A percentile compares a stretch with the other conserved stretches of the same genome.
phyloP scores from a whole-genome alignment of 768 basidiomycete genomes.

The Dendrothele bispora region DNA sequence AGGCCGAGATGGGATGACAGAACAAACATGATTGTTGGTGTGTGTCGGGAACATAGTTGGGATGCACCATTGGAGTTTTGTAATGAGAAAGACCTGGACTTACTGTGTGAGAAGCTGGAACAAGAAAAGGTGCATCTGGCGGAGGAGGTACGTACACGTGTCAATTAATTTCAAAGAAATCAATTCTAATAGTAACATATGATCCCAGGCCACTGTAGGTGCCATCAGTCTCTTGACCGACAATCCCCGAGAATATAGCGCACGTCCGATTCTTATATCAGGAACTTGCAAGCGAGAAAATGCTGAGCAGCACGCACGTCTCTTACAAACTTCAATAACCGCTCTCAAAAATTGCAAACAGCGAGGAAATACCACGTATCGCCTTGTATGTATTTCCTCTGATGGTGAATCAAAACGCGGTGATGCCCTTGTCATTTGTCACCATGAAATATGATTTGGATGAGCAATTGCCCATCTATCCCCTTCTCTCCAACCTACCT shows the following conservation, averaged over 20 bases:
- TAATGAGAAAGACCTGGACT: background rate
- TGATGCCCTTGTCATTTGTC: background rate
- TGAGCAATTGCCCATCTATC: background rate
- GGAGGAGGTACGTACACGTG: no score
- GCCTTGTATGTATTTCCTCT: background rate
- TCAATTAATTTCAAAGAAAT: no score
- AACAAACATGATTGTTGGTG: conserved; percentile 19
- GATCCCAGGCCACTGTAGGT: background rate
- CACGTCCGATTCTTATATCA: background rate
- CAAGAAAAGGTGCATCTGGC: background rate
- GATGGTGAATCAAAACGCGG: background rate
- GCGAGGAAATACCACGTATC: background rate
- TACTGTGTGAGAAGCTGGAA: background rate
- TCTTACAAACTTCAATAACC: background rate
- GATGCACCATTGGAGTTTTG: no score
- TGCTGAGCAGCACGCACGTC: background rate
- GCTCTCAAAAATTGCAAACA: background rate
- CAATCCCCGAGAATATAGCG: background rate
- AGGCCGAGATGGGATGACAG: conserved; percentile 17
- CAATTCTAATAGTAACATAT: no score
- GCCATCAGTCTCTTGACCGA: background rate
- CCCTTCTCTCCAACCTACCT: background rate
- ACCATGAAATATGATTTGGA: conserved; percentile 9
- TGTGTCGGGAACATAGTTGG: no score
- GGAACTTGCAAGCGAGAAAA: conserved; percentile 1